A percentile compares a stretch with the other conserved stretches of the same genome.
These are phyloP conservation scores for Fusarium hostae DNA, from an alignment of 2,329 filamentous ascomycete genomes.

Conservation along the genomic window DNA sequence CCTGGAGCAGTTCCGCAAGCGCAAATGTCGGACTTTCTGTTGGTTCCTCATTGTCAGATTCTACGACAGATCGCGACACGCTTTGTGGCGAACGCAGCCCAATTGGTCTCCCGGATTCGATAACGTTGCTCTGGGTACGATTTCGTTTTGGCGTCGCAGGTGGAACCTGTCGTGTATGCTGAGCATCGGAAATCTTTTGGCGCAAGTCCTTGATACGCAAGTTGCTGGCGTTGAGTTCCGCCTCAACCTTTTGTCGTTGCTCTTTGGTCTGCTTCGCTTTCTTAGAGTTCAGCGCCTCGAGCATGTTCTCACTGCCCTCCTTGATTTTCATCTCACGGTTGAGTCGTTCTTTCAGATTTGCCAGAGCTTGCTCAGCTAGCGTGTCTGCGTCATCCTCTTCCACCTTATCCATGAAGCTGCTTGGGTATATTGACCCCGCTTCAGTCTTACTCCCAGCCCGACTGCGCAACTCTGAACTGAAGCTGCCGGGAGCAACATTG, in stretches of 20 bases:
- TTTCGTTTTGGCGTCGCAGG: slow-evolving; percentile 64
- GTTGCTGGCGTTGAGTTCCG: slow-evolving; percentile 91
- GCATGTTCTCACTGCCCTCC: slow-evolving; percentile 95
- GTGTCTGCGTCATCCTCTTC: slow-evolving; percentile 69
- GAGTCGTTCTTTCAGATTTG: slow-evolving; percentile 82
- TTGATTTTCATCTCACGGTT: slow-evolving; percentile 98
- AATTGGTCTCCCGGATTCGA: slow-evolving; percentile 58
- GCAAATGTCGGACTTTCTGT: slow-evolving; percentile 92
- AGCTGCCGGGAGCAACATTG: slow-evolving; percentile 81
- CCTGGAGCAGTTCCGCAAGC: slow-evolving; percentile 88
- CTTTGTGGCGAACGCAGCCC: slow-evolving; percentile 68
- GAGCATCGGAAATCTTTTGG: slow-evolving; percentile 69
- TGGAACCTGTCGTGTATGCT: slow-evolving; percentile 60
- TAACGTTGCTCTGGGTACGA: slow-evolving; percentile 59
- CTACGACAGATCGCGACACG: slow-evolving; percentile 63
- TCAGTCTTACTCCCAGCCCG: slow-evolving; percentile 53
- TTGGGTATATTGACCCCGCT: slow-evolving; percentile 50
- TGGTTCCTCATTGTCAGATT: slow-evolving; percentile 73
- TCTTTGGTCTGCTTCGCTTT: slow-evolving; percentile 96
- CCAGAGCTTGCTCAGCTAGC: slow-evolving; percentile 77
- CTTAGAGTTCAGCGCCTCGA: slow-evolving; percentile 93
- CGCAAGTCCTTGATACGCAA: slow-evolving; percentile 71
- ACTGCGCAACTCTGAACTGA: slow-evolving; percentile 86
- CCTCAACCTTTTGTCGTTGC: slow-evolving; percentile 81
- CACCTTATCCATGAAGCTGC: slow-evolving; percentile 62